A percentile compares a stretch with the other conserved stretches of the same genome.
Conservation (phyloP, 176 grass and related monocot species). For the Eragrostis nindensis region DNA sequence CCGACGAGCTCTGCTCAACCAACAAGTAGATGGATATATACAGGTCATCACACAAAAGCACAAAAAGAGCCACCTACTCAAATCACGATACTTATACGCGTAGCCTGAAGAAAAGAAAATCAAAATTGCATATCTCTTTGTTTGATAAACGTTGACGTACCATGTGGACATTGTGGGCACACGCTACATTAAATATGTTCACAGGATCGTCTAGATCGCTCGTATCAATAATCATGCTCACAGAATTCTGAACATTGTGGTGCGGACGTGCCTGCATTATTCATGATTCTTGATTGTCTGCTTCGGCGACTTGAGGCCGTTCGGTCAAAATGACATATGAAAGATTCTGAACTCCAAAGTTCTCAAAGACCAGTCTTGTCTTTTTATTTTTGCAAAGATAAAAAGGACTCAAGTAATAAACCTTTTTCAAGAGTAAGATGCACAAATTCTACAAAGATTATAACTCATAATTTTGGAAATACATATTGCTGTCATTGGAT, state of each 20-base stretch:
- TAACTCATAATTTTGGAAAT: neutral
- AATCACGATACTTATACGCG: constrained; percentile 34
- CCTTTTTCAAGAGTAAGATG: neutral
- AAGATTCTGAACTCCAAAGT: constrained; percentile 34
- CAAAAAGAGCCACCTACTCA: constrained; percentile 54
- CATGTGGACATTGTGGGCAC: constrained; percentile 3
- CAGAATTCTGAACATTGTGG: neutral
- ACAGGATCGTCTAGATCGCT: constrained; percentile 7
- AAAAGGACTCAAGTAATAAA: neutral
- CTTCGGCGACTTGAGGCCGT: neutral
- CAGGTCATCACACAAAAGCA: constrained; percentile 55
- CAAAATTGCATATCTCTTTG: neutral
- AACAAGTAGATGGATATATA: constrained; percentile 55
- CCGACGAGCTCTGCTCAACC: constrained; percentile 48
- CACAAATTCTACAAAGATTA: neutral
- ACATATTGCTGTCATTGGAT: neutral
- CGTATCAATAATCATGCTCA: neutral
- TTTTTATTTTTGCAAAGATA: neutral
- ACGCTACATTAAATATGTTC: constrained; percentile 8
- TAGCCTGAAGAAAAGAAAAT: neutral
- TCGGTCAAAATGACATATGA: constrained; percentile 19
- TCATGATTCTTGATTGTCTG: neutral
- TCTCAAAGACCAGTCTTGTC: neutral
- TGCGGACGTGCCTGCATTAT: constrained; percentile 3
- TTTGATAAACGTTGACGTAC: constrained; percentile 24